Evolutionary conservation across 2,329 filamentous ascomycete species (phyloP), one percentile per base, ranked within the genome.

Genomic region (Xylariaceae sp.): DNA sequence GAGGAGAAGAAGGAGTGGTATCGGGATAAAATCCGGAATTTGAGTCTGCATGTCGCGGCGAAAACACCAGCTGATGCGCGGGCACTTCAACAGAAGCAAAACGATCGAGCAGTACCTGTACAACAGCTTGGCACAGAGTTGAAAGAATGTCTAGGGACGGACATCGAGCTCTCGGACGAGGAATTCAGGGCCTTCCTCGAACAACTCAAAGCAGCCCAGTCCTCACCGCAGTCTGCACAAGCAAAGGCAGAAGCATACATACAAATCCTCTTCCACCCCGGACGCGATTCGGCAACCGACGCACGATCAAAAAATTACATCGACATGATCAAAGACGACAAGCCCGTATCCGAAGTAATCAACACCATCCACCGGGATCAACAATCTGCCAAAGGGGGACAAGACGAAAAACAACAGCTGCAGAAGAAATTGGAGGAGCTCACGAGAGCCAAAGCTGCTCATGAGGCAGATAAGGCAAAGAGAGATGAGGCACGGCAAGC

Each of bases 1-100:
- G 73, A 73, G 28, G 79, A 82, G 62, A 80, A 79, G 60, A 72
- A 73, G 54, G 72, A 73, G 11, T 83, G 80, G 79, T 79, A 81
- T 51, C 73, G 75, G 49, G 75, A 63, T 49, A 67, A 59, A 51
- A 53, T 62, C 42, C 60, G 60, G 41, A 63, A 56, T 31, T 44
- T 69, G 9, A 57, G 60, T 10, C 57, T 68, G 9, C 60, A 60
- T n/a, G 48, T 56, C n/a, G 63, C 63, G 1, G 51, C 61, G 31
- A 62, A 59, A 40, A 60, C 63, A 14, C 55, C 59, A 18, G 38
- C 56, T 2, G 57, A 67, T 48, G 61, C 62, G 33, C 59, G 59
- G 36, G 36, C 51, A 22, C 45, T 69, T 10, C 65, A 67, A 33
- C 61, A 65, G 39, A 62, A 54, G 44, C 52, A 67, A 19, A 62